Base-by-base conservation (phyloP, 768 basidiomycete genomes). In the Mycena galericulata region DNA sequence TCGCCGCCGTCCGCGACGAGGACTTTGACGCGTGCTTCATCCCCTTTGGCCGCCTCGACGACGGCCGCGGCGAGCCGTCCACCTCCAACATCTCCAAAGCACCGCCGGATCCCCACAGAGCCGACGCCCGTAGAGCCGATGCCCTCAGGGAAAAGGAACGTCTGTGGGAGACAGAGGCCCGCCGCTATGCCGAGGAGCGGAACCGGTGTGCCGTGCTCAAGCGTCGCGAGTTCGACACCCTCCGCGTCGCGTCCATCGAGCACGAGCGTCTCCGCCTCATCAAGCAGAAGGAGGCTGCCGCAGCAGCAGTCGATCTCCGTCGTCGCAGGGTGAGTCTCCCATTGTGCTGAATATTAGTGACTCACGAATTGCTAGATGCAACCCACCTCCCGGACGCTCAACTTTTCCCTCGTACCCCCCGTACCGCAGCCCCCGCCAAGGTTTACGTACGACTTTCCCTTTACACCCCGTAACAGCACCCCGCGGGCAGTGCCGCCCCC, bases 1-100 rank as follows among this genome's bases (percentile, higher is more conserved):
- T 91, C 57, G 88, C 86, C 49, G 80, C 84, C 20, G 89, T 92
- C 50, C 83, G 82, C 69, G 85, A 86, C 75, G 85, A 83, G 70
- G 85, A 85, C 68, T 86, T 86, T 71, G 84, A 86, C 70, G 77
- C 80, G 34, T 84, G 82, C 70, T 86, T 86, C 67, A 75, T 85
- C 20, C 85, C 85, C 15, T 77, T 79, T 62, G 83, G 82, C 22
- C 75, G 79, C 14, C 78, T 86, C 45, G 70, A 72, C 36, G 70
- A 72, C 47, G 67, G 67, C 40, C 67, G 61, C 56, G 67, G 67
- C 22, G 41, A 57, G 15, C 36, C 22, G 1, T 43, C 58, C 57
- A 30, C 14, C 26, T 15, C 22, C 41, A 61, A 26, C 69, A 9
- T 2, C 20, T 0, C 43, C 57, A 17, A 15, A 30, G 32, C 32